A percentile compares a stretch with the other conserved stretches of the same genome.
These are phyloP conservation scores for Xerocomellus amylosporus DNA, from an alignment of 768 basidiomycete genomes.

Conservation along the genomic window DNA sequence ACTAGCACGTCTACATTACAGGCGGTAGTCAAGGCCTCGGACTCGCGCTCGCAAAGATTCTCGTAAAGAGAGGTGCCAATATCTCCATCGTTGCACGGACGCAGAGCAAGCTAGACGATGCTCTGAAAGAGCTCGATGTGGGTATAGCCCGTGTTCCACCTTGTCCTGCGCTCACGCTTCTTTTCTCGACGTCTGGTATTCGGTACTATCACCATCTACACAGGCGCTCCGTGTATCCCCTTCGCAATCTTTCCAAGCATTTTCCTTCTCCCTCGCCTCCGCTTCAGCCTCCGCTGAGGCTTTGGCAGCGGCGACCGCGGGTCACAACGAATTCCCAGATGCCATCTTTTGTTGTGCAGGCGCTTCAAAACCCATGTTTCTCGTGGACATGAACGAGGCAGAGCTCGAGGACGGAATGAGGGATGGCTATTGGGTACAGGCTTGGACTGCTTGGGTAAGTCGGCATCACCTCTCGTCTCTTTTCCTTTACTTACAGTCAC, in stretches of 20 bases:
- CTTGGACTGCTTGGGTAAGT: slow-evolving; percentile 50
- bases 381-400: slow-evolving; percentile 64
- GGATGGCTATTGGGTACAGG: slow-evolving; percentile 35
- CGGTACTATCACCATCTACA: not conserved
- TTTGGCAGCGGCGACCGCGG: slow-evolving; percentile 54
- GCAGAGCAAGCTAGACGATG: slow-evolving; percentile 57
- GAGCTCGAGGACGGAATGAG: slow-evolving; percentile 48
- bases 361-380: slow-evolving; percentile 63
- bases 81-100: slow-evolving; percentile 85
- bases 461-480: not conserved
- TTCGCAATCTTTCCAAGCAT: slow-evolving; percentile 58
- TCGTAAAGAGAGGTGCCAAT: slow-evolving; percentile 69
- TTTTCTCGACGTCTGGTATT: not conserved
- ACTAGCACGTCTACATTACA: slow-evolving; percentile 80
- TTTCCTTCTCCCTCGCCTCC: slow-evolving; percentile 63
- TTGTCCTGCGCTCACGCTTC: not conserved
- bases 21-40: slow-evolving; percentile 85
- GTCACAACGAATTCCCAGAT: slow-evolving; percentile 65
- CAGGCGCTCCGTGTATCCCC: slow-evolving; percentile 54
- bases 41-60: slow-evolving; percentile 62
- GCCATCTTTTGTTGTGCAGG: slow-evolving; percentile 82
- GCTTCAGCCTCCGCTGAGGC: slow-evolving; percentile 56
- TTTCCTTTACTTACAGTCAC: not conserved
- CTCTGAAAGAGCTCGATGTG: slow-evolving; percentile 66
- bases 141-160: slow-evolving; percentile 8